Percentiles rank a stretch among this genome's conserved stretches.
Conservation (phyloP, 1,284 basidiomycete species). For the Volvariella volvacea region DNA sequence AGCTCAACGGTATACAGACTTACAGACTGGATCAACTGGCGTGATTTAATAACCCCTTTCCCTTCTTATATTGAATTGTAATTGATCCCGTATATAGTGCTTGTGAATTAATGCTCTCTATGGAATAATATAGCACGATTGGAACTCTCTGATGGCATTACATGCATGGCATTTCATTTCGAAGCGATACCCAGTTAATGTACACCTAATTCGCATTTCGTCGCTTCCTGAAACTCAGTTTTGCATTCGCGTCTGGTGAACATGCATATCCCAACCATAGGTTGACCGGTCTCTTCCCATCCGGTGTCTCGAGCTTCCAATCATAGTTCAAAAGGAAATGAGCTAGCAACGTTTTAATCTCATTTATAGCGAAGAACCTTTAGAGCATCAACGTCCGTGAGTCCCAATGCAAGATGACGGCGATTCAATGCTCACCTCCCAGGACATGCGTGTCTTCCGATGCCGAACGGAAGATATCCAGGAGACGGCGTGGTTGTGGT, state of each 20-base stretch:
- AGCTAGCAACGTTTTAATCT: constrained; percentile 6
- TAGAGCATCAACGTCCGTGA: background rate
- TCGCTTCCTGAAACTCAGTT: constrained; percentile 8
- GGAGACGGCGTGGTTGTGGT: constrained; percentile 7
- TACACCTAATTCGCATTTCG: too few species aligned
- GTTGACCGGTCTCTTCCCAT: constrained; percentile 1
- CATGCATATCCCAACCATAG: constrained; percentile 3
- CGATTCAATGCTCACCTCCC: background rate
- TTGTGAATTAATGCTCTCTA: too few species aligned
- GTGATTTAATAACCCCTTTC: too few species aligned
- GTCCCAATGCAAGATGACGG: background rate
- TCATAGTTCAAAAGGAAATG: constrained; percentile 7
- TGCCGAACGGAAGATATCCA: constrained; percentile 15
- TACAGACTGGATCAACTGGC: too few species aligned
- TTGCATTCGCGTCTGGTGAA: constrained; percentile 10
- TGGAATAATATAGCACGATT: too few species aligned
- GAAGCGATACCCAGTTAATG: too few species aligned
- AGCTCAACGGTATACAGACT: too few species aligned
- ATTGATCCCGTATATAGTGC: too few species aligned
- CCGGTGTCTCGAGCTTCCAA: constrained; percentile 1
- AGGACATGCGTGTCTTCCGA: constrained; percentile 6
- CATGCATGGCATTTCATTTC: too few species aligned
- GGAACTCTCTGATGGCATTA: too few species aligned
- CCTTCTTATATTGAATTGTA: too few species aligned
- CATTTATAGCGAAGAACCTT: constrained; percentile 4